Percentiles rank a stretch among this genome's conserved stretches.
These are phyloP conservation scores for Spatholobus suberectus DNA, from an alignment of 306 rosid genomes.

Conservation along the genomic window DNA sequence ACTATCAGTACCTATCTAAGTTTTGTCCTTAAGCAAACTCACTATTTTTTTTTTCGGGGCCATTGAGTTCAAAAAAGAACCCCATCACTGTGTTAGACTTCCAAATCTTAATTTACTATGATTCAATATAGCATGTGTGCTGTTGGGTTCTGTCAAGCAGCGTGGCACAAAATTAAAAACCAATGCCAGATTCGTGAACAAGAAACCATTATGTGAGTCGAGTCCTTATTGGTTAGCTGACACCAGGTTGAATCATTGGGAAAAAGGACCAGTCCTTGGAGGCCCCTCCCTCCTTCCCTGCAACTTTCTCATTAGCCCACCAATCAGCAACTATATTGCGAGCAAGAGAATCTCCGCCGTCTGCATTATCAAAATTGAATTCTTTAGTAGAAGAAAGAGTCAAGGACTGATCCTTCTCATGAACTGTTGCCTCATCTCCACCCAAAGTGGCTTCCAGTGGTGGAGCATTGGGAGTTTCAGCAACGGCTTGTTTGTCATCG, in stretches of 20 bases:
- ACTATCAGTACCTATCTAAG: too few species aligned
- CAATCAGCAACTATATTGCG: constrained; percentile 67
- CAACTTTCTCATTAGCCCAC: constrained; percentile 94
- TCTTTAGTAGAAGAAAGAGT: constrained; percentile 78
- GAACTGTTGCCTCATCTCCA: constrained; percentile 46
- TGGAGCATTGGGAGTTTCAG: constrained; percentile 51
- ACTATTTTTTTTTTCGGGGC: constrained; percentile 28
- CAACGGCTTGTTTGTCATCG: constrained; percentile 34
- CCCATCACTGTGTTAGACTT: constrained; percentile 49
- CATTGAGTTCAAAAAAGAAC: constrained; percentile 45
- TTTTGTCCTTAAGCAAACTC: constrained; percentile 36
- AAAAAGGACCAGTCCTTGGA: constrained; percentile 83
- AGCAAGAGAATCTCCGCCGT: constrained; percentile 68
- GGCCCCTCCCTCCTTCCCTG: constrained; percentile 55
- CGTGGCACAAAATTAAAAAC: constrained; percentile 39
- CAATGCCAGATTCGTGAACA: constrained; percentile 33
- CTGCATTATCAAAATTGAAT: constrained; percentile 83
- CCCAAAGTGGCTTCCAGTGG: constrained; percentile 42
- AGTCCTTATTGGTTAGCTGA: constrained; percentile 53
- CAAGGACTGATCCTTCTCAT: constrained; percentile 62
- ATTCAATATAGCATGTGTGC: constrained; percentile 41
- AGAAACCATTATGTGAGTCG: constrained; percentile 41
- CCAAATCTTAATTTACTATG: constrained; percentile 41
- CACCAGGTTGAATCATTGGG: constrained; percentile 71
- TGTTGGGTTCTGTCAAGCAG: constrained; percentile 25